Evolutionary conservation across 139 green algal species (phyloP).

Genomic region (Chlamydomonas applanata): DNA sequence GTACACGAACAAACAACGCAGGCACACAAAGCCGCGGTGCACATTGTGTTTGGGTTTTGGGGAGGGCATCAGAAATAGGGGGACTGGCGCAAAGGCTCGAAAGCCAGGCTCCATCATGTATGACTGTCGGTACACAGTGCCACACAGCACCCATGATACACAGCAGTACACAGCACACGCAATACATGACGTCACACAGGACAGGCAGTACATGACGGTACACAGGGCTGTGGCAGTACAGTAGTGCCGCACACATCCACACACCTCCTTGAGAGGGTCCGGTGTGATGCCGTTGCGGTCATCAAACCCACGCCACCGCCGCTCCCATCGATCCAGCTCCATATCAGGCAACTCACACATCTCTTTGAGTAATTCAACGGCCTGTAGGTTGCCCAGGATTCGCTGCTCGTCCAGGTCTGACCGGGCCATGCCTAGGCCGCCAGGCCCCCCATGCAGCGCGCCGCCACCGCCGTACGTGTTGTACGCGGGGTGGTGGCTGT

Average conservation of each 20-base stretch:
- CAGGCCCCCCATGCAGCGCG: not conserved
- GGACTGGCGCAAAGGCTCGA: too few relatives aligned
- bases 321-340: slow-evolving; percentile 46
- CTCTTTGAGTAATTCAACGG: slow-evolving; percentile 67
- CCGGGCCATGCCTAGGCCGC: slow-evolving; percentile 7
- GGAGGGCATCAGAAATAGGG: too few relatives aligned
- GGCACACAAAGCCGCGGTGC: not conserved
- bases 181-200: too few relatives aligned
- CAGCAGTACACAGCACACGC: too few relatives aligned
- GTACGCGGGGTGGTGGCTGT: not conserved
- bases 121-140: too few relatives aligned
- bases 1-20: too few relatives aligned
- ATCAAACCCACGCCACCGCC: slow-evolving; percentile 42
- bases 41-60: too few relatives aligned
- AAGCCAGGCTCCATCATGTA: too few relatives aligned
- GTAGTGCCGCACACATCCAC: too few relatives aligned
- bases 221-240: too few relatives aligned
- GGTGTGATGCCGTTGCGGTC: slow-evolving; percentile 56
- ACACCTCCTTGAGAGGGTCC: slow-evolving; percentile 57
- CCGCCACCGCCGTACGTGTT: not conserved
- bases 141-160: too few relatives aligned
- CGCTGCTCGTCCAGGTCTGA: slow-evolving; percentile 73
- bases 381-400: slow-evolving; percentile 34
- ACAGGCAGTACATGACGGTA: too few relatives aligned
- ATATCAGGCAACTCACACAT: slow-evolving; percentile 51